Percentiles rank a stretch among this genome's conserved stretches.
Evolutionary conservation across 2,329 filamentous ascomycete genomes (phyloP).

Genomic region (Alternaria sp.): DNA sequence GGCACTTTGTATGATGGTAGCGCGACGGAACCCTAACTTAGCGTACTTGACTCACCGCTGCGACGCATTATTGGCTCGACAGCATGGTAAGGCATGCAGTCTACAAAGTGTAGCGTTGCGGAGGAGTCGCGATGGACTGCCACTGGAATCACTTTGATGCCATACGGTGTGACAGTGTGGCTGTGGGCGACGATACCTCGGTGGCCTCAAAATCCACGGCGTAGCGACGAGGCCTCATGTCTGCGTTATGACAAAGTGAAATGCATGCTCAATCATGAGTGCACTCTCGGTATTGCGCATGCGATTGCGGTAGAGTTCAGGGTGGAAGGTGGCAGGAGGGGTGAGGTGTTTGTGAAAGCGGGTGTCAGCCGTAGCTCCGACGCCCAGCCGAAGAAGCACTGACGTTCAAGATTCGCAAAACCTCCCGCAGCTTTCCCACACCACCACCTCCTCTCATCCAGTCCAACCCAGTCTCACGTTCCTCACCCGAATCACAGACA

Average conservation of each 20-base stretch:
- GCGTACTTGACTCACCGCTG: constrained; percentile 12
- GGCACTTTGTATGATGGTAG: neutral
- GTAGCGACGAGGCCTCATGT: neutral
- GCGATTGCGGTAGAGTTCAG: neutral
- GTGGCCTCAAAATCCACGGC: neutral
- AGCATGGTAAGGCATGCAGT: neutral
- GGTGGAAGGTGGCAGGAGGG: neutral
- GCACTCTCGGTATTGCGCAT: neutral
- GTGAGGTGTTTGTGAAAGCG: constrained; percentile 16
- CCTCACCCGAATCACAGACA: constrained; percentile 32
- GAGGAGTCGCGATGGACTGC: neutral
- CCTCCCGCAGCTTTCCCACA: constrained; percentile 27
- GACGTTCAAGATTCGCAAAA: constrained; percentile 35
- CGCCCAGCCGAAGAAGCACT: constrained; percentile 31
- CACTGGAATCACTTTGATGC: neutral
- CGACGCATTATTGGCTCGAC: neutral
- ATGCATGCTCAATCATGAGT: neutral
- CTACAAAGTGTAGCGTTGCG: neutral
- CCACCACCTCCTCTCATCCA: constrained; percentile 30
- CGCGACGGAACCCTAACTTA: neutral
- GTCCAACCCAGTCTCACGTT: constrained; percentile 39
- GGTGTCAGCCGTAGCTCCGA: constrained; percentile 32
- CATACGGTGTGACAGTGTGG: neutral
- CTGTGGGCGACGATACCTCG: neutral
- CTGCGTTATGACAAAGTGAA: neutral